phyloP scores from a whole-genome alignment of 2,329 filamentous ascomycete species.

The Fusarium scirpi region DNA sequence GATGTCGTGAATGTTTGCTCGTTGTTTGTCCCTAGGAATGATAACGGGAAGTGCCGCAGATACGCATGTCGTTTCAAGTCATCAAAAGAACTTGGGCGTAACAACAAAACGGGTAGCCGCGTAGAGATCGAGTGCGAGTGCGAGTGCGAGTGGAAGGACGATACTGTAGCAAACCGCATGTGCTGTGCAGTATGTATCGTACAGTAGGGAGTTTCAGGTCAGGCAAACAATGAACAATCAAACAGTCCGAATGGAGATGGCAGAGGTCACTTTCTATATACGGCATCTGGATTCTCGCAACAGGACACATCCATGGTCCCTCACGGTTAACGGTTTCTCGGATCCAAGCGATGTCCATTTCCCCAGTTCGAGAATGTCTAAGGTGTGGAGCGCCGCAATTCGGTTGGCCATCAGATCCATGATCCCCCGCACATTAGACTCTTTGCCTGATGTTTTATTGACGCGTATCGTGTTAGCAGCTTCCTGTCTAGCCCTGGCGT shows the following conservation, averaged over 20 bases:
- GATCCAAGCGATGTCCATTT: slow-evolving; percentile 19
- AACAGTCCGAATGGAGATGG: slow-evolving; percentile 22
- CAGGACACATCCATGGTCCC: slow-evolving; percentile 15
- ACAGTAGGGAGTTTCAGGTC: slow-evolving; percentile 41
- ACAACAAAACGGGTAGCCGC: slow-evolving; percentile 17
- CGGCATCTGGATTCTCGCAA: slow-evolving; percentile 17
- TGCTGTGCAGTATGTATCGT: background rate
- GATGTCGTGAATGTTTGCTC: background rate
- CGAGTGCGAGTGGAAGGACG: slow-evolving; percentile 13
- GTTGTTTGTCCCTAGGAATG: slow-evolving; percentile 11
- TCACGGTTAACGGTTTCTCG: slow-evolving; percentile 12
- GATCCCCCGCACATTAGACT: slow-evolving; percentile 43
- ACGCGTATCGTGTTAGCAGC: slow-evolving; percentile 39
- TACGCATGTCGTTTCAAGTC: slow-evolving; percentile 1
- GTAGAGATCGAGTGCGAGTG: slow-evolving; percentile 28
- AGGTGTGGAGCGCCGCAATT: slow-evolving; percentile 43
- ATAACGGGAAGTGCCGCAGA: slow-evolving; percentile 22
- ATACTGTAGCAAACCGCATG: slow-evolving; percentile 26
- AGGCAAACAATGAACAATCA: slow-evolving; percentile 13
- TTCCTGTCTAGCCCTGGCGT: slow-evolving; percentile 26
- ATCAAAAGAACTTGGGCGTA: slow-evolving; percentile 15
- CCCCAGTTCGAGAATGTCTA: slow-evolving; percentile 30
- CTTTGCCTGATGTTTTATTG: slow-evolving; percentile 42
- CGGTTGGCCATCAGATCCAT: slow-evolving; percentile 26
- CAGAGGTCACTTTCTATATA: slow-evolving; percentile 48